Evolutionary conservation across 2,329 filamentous ascomycete species (phyloP).

Genomic region (Sclerotinia nivalis): DNA sequence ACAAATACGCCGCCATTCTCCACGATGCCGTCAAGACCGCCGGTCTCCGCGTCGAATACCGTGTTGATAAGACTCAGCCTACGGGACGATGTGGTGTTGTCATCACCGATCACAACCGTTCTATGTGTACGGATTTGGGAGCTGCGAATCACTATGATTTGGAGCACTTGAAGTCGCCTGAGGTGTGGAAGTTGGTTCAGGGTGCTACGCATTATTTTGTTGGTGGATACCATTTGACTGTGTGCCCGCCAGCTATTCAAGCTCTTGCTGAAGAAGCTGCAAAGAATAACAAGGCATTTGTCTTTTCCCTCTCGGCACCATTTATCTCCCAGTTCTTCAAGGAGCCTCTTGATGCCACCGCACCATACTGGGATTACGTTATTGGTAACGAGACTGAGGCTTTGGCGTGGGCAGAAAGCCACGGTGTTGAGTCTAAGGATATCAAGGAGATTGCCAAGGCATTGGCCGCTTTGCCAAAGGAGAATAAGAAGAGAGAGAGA

Average conservation of each 20-base stretch:
- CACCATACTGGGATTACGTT: conserved; percentile 92
- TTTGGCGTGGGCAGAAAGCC: conserved; percentile 79
- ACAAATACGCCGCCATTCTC: conserved; percentile 92
- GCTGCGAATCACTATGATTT: conserved; percentile 97
- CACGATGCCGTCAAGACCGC: conserved; percentile 82
- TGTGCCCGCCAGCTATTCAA: conserved; percentile 87
- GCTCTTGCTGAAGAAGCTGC: conserved; percentile 90
- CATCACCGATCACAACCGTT: conserved; percentile 95
- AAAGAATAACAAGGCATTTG: conserved; percentile 84
- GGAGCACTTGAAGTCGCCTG: conserved; percentile 85
- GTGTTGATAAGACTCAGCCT: conserved; percentile 77
- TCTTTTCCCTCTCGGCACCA: conserved; percentile 88
- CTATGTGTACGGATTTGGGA: conserved; percentile 90
- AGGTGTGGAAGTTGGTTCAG: conserved; percentile 91
- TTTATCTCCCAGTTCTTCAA: conserved; percentile 99
- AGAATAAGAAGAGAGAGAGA: conserved; percentile 80
- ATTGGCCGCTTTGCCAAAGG: conserved; percentile 88
- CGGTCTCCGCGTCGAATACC: conserved; percentile 92
- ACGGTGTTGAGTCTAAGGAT: conserved; percentile 72
- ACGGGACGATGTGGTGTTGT: conserved; percentile 95
- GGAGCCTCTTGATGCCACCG: conserved; percentile 81
- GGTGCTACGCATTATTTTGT: conserved; percentile 88
- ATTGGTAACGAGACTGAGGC: conserved; percentile 98
- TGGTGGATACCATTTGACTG: conserved; percentile 96
- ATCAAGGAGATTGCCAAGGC: conserved; percentile 82